phyloP scores from a whole-genome alignment of 1,139 yeast genomes.

The Saccharomyces pastorianus region DNA sequence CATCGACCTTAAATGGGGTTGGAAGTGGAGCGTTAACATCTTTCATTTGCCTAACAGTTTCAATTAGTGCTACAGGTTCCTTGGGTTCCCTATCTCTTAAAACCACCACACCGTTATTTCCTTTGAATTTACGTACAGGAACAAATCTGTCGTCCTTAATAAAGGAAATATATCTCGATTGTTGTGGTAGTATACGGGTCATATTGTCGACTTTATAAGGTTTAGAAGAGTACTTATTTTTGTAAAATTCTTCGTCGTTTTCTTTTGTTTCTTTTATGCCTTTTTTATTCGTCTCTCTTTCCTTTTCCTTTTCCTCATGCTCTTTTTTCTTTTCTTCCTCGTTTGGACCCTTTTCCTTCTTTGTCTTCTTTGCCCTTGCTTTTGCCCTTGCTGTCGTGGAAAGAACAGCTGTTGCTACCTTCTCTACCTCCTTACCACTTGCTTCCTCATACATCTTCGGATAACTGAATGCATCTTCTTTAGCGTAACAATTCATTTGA shows the following conservation, averaged over 20 bases:
- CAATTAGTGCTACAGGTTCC: slow-evolving; percentile 59
- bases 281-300: slow-evolving; percentile 22
- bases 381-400: slow-evolving; percentile 91
- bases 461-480: slow-evolving; percentile 72
- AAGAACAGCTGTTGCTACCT: slow-evolving; percentile 84
- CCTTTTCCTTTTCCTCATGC: slow-evolving; percentile 34
- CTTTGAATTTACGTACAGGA: slow-evolving; percentile 76
- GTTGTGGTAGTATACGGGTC: slow-evolving; percentile 88
- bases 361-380: slow-evolving; percentile 77
- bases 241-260: slow-evolving; percentile 30
- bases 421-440: slow-evolving; percentile 78
- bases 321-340: slow-evolving; percentile 28
- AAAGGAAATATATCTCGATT: slow-evolving; percentile 75
- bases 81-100: slow-evolving; percentile 63
- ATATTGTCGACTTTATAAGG: slow-evolving; percentile 69
- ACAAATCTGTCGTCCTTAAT: slow-evolving; percentile 65
- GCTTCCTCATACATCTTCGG: slow-evolving; percentile 83
- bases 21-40: slow-evolving; percentile 87
- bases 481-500: slow-evolving; percentile 72
- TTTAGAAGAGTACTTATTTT: slow-evolving; percentile 41
- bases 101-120: slow-evolving; percentile 74
- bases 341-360: slow-evolving; percentile 42
- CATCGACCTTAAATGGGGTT: slow-evolving; percentile 52
- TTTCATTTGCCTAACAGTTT: slow-evolving; percentile 78
- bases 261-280: slow-evolving; percentile 24